Base-by-base conservation (phyloP, 2,329 filamentous ascomycete genomes). In the Aspergillus neoniger region DNA sequence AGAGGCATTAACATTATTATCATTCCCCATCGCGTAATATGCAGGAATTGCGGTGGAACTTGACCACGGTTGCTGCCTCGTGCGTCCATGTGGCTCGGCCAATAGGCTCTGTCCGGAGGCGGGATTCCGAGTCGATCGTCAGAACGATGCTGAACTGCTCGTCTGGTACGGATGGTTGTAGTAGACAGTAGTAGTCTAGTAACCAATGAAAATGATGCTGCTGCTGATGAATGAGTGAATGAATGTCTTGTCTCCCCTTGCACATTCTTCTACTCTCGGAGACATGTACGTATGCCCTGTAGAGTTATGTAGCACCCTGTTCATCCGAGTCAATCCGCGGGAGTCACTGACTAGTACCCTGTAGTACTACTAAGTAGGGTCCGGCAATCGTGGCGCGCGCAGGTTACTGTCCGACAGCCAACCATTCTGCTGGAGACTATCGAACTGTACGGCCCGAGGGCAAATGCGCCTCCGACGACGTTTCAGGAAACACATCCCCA, bases 41-140 rank as follows among this genome's bases (percentile, higher is more conserved):
- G 39, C 39, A 55, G 43, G 53, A 50, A 32, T 55, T 36, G 25
- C 28, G 43, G 53, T 55, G 53, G 53, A 55, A 47, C 53, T 36
- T 44, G 52, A 30, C 52, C 53, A 55, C 53, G 53, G 53, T 55
- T 55, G 53, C 36, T 43, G 53, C 53, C 53, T 55, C 53, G 53
- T 55, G 53, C 53, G n/a, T 25, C 43, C 36, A 21, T 21, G 23
- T 55, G 53, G 25, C 43, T 44, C 39, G 10, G 23, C 53, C 53
- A 55, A 55, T 55, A 28, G 53, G 39, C 53, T 43, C 30, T 17
- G 28, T 55, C 39, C 53, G 53, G 53, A 55, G 53, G 39, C 28
- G 53, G 41, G 53, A 55, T 55, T 55, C 53, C 53, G 53, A 55
- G 53, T 55, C 17, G 53, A 55, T 55, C 53, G 53, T 55, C 53